These are phyloP conservation scores for Penicillium macrosclerotiorum DNA, from an alignment of 495 filamentous ascomycete genomes.

Conservation along the genomic window DNA sequence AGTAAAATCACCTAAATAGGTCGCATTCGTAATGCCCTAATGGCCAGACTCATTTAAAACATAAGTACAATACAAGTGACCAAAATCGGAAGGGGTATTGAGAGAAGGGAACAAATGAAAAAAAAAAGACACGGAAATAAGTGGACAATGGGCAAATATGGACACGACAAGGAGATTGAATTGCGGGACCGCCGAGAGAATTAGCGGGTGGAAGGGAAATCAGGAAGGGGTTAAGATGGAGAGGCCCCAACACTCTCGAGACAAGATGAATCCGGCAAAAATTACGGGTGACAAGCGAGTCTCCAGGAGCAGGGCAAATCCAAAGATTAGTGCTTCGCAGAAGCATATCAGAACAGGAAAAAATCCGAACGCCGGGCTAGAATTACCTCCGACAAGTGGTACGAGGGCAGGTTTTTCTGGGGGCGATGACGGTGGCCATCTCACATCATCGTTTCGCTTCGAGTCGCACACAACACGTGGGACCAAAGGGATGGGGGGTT, in stretches of 20 bases:
- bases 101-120: slow-evolving; percentile 25
- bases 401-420: not conserved
- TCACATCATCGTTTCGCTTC: not conserved
- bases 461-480: not conserved
- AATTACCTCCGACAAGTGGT: slow-evolving; percentile 2
- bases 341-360: slow-evolving; percentile 13
- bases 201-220: slow-evolving; percentile 5
- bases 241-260: too few relatives aligned
- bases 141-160: slow-evolving; percentile 20
- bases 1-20: slow-evolving; percentile 2
- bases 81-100: slow-evolving; percentile 38
- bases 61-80: slow-evolving; percentile 35
- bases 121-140: slow-evolving; percentile 21
- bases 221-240: not conserved
- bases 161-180: slow-evolving; percentile 21
- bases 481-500: not conserved
- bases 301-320: not conserved
- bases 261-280: not conserved
- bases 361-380: slow-evolving; percentile 4
- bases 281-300: not conserved
- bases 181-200: slow-evolving; percentile 9
- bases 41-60: slow-evolving; percentile 28
- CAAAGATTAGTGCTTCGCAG: slow-evolving; percentile 16
- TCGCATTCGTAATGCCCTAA: slow-evolving; percentile 24
- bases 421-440: too few relatives aligned